phyloP scores from a whole-genome alignment of 805 yeast species.

The Cyberlindnera mrakii region DNA sequence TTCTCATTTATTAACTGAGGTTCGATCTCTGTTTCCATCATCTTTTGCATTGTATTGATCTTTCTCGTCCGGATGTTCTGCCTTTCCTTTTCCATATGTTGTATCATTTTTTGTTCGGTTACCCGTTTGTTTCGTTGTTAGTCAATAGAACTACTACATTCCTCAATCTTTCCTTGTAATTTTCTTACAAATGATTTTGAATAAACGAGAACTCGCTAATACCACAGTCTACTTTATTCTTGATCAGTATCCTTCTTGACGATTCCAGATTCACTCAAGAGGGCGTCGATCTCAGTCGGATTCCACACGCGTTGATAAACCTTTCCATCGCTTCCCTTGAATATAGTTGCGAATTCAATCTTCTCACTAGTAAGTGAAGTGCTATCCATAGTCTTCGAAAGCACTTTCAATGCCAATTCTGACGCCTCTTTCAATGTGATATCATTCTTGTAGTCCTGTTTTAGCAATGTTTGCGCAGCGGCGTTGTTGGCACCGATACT shows the following conservation, averaged over 20 bases:
- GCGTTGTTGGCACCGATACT: conserved; percentile 94
- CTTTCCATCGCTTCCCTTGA: conserved; percentile 41
- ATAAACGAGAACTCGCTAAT: no score
- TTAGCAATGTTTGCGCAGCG: conserved; percentile 91
- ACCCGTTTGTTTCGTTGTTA: not conserved
- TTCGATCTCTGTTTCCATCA: not conserved
- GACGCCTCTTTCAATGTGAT: conserved; percentile 68
- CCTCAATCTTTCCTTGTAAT: not conserved
- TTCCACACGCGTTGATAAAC: conserved; percentile 70
- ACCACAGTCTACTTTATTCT: conserved; percentile 1
- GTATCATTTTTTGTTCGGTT: not conserved
- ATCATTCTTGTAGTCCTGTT: conserved; percentile 90
- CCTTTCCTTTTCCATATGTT: no score
- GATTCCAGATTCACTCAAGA: conserved; percentile 70
- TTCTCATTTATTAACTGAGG: not conserved
- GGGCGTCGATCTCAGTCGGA: conserved; percentile 66
- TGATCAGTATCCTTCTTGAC: conserved; percentile 48
- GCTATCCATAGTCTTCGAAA: conserved; percentile 90
- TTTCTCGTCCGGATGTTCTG: no score
- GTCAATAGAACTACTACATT: not conserved
- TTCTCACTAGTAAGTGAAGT: conserved; percentile 82
- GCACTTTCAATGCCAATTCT: conserved; percentile 82
- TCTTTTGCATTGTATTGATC: not conserved
- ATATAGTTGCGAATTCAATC: conserved; percentile 85
- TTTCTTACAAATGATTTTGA: not conserved